Evolutionary conservation across 176 grass and related monocot genomes (phyloP).

Genomic region (Thalia dealbata): DNA sequence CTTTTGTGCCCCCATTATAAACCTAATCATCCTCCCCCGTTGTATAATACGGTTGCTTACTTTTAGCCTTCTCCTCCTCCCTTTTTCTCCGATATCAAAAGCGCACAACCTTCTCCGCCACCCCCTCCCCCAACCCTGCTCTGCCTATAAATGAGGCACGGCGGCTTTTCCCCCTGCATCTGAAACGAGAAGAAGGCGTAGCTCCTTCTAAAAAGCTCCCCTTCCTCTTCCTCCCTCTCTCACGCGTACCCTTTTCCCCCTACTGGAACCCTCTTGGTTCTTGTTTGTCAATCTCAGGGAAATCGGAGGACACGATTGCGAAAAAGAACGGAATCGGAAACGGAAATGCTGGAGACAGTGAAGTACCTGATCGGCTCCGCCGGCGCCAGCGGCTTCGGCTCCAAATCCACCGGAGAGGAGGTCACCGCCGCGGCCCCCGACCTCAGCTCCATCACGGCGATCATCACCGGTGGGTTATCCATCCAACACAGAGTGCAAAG

Average conservation of each 20-base stretch:
- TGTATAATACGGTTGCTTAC: neutral
- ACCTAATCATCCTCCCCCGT: neutral
- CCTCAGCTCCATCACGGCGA: conserved; percentile 40
- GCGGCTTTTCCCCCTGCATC: conserved; percentile 16
- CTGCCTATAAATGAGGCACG: conserved; percentile 39
- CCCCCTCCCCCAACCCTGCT: neutral
- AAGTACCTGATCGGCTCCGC: conserved; percentile 64
- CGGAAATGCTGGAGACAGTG: conserved; percentile 49
- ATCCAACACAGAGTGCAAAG: neutral
- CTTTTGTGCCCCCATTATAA: neutral
- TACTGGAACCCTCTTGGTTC: neutral
- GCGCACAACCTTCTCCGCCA: neutral
- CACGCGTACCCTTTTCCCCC: neutral
- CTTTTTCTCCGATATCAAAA: neutral
- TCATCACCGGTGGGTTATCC: conserved; percentile 52
- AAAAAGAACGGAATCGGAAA: neutral
- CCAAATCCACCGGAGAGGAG: conserved; percentile 66
- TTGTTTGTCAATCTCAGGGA: neutral
- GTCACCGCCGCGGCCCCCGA: conserved; percentile 31
- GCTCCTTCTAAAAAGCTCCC: neutral
- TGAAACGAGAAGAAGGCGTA: neutral
- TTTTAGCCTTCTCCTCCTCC: neutral
- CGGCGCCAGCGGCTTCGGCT: conserved; percentile 65
- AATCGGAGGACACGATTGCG: neutral
- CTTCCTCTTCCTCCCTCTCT: neutral